Percentiles rank a stretch among this genome's conserved stretches.
phyloP scores from a whole-genome alignment of 345 rosid species.

The Microthlaspi erraticum region DNA sequence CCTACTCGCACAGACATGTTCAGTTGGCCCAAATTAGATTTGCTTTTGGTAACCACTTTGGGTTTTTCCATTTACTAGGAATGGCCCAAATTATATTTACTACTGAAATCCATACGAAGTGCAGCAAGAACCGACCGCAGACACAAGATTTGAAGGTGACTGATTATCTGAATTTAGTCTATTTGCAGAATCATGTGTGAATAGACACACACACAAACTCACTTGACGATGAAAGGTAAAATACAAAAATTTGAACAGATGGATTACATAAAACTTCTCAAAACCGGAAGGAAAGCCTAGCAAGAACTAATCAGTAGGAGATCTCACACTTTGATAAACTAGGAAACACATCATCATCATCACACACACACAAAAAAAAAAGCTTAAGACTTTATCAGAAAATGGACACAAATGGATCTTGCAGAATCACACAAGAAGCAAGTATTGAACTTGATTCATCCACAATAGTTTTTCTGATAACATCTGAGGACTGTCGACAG shows the following conservation, averaged over 20 bases:
- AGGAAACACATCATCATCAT: background rate
- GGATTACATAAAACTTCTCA: background rate
- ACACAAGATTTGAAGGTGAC: too few species aligned
- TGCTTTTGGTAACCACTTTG: background rate
- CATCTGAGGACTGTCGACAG: background rate
- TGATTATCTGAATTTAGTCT: too few species aligned
- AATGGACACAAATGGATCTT: background rate
- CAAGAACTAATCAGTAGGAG: slow-evolving; percentile 11
- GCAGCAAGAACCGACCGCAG: too few species aligned
- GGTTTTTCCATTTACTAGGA: too few species aligned
- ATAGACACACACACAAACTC: too few species aligned
- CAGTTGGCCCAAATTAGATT: background rate
- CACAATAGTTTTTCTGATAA: slow-evolving; percentile 1
- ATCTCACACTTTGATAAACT: background rate
- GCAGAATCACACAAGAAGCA: slow-evolving; percentile 10
- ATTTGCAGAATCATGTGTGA: too few species aligned
- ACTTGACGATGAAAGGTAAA: too few species aligned
- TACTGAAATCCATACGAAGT: too few species aligned
- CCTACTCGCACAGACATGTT: background rate
- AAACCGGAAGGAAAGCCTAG: slow-evolving; percentile 13
- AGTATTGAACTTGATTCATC: background rate
- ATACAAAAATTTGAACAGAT: background rate
- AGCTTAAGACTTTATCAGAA: background rate
- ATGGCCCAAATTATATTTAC: too few species aligned
- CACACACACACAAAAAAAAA: background rate